Evolutionary conservation across 169 alveolate genomes (phyloP).

Genomic region (Cryptosporidium bovis): DNA sequence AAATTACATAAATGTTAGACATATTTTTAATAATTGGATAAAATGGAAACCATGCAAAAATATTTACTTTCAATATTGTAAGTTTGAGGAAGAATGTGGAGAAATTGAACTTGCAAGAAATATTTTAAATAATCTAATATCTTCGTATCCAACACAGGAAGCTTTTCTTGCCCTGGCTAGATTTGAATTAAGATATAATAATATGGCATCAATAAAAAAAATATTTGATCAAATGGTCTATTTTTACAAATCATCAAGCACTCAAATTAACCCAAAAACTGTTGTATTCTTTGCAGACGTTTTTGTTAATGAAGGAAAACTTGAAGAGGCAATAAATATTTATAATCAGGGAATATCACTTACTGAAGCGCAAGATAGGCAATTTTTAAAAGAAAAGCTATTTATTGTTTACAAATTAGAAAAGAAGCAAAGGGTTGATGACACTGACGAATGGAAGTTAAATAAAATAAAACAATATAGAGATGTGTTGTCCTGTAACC

Average conservation of each 20-base stretch:
- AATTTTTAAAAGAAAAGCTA: slow-evolving; percentile 25
- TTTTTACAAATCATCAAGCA: neutral
- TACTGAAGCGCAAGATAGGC: neutral
- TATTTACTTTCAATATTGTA: slow-evolving; percentile 95
- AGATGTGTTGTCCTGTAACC: neutral
- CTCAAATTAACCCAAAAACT: neutral
- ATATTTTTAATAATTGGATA: slow-evolving; percentile 95
- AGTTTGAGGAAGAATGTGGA: slow-evolving; percentile 97
- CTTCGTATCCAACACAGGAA: slow-evolving; percentile 85
- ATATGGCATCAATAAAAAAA: slow-evolving; percentile 37
- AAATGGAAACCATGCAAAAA: slow-evolving; percentile 96
- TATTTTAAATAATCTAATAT: slow-evolving; percentile 83
- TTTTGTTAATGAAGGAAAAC: slow-evolving; percentile 4
- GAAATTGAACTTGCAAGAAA: slow-evolving; percentile 93
- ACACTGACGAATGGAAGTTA: slow-evolving; percentile 32
- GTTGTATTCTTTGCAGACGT: slow-evolving; percentile 27
- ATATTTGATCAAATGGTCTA: neutral
- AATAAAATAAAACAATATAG: slow-evolving; percentile 26
- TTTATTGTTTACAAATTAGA: slow-evolving; percentile 23
- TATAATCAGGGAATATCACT: slow-evolving; percentile 31
- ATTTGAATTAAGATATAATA: slow-evolving; percentile 93
- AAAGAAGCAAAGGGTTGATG: slow-evolving; percentile 52
- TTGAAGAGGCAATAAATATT: slow-evolving; percentile 46
- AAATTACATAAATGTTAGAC: slow-evolving; percentile 94
- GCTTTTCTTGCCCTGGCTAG: slow-evolving; percentile 94